These are phyloP conservation scores for Buxus sempervirens DNA, from an alignment of 164 flowering plant species.

Conservation along the genomic window DNA sequence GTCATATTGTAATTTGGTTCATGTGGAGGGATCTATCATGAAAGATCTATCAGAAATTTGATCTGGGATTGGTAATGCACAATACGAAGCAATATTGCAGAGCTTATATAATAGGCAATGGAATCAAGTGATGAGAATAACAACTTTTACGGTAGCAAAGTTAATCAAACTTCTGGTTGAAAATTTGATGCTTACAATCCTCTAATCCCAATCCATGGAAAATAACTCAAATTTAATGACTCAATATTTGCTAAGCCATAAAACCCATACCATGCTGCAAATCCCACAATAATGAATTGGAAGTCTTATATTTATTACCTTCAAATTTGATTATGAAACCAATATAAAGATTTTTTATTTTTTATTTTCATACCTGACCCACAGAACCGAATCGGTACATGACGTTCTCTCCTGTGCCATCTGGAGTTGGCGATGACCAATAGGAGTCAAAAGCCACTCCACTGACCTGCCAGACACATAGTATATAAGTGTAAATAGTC, in stretches of 20 bases:
- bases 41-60: too few relatives aligned
- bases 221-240: too few relatives aligned
- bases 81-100: too few relatives aligned
- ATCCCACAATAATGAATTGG: too few relatives aligned
- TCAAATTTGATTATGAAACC: not conserved
- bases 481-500: too few relatives aligned
- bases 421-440: constrained; percentile 89
- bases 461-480: constrained; percentile 67
- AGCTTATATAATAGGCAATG: not conserved
- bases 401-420: constrained; percentile 64
- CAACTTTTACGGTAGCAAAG: too few relatives aligned
- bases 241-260: too few relatives aligned
- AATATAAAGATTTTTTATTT: not conserved
- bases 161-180: not conserved
- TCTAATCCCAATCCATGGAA: not conserved
- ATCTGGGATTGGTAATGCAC: too few relatives aligned
- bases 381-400: constrained; percentile 98
- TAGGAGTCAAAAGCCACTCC: constrained; percentile 96
- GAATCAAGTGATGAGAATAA: not conserved
- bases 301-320: too few relatives aligned
- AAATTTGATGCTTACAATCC: not conserved
- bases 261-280: too few relatives aligned
- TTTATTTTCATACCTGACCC: constrained; percentile 92
- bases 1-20: too few relatives aligned
- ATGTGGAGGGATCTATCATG: too few relatives aligned